These are phyloP conservation scores for Pterocarpus macrocarpus DNA, from an alignment of 306 rosid species.

Conservation along the genomic window DNA sequence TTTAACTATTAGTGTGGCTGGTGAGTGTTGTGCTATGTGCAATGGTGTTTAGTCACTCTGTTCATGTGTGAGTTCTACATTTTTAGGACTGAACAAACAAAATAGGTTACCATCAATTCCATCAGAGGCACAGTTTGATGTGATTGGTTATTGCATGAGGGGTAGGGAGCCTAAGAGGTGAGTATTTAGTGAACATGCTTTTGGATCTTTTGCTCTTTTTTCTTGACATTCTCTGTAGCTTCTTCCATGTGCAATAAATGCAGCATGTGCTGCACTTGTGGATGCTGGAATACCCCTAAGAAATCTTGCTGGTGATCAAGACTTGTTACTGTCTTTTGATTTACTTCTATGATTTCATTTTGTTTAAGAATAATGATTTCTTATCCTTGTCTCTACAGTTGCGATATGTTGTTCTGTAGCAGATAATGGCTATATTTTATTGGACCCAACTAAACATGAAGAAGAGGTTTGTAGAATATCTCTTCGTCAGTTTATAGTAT, in stretches of 20 bases:
- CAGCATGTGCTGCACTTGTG: conserved; percentile 91
- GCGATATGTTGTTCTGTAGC: conserved; percentile 88
- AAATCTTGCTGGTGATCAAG: conserved; percentile 87
- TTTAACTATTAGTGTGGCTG: not conserved
- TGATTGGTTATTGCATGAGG: conserved; percentile 6
- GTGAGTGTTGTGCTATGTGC: not conserved
- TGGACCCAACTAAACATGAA: conserved; percentile 94
- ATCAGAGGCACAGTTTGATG: conserved; percentile 16
- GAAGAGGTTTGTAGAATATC: conserved; percentile 70
- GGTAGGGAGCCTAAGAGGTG: conserved; percentile 1
- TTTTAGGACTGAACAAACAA: conserved; percentile 16
- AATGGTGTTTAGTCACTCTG: conserved; percentile 28
- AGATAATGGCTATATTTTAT: conserved; percentile 65
- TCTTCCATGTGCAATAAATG: conserved; percentile 94
- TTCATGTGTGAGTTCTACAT: not conserved
- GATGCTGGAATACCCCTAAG: conserved; percentile 93
- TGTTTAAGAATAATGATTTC: conserved; percentile 40
- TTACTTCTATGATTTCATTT: conserved; percentile 38
- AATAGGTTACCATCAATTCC: conserved; percentile 29
- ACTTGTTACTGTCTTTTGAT: conserved; percentile 35
- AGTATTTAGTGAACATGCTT: conserved; percentile 34
- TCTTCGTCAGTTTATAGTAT: not conserved
- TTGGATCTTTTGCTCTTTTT: conserved; percentile 39
- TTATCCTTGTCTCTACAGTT: conserved; percentile 64
- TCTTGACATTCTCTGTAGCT: conserved; percentile 77